Percentiles rank a stretch among this genome's conserved stretches.
Conservation (phyloP, 2,329 filamentous ascomycete genomes). For the Diaporthe eres region DNA sequence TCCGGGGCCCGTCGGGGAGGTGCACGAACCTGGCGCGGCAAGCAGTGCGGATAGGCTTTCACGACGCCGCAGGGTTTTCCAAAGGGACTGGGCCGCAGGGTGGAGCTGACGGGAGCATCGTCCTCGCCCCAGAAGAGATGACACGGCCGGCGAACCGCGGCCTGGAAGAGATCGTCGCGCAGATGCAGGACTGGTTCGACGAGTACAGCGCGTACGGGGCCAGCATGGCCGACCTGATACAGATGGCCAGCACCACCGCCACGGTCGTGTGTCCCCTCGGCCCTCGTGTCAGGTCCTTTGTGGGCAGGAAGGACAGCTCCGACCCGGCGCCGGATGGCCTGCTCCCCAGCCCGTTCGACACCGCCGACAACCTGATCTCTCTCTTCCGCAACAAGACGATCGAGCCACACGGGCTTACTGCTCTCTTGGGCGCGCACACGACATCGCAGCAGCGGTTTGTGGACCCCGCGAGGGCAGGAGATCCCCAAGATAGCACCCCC, state of each 20-base stretch:
- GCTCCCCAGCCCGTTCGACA: slow-evolving; percentile 58
- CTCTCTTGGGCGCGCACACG: slow-evolving; percentile 69
- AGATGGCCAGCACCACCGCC: slow-evolving; percentile 65
- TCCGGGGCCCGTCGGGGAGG: slow-evolving; percentile 54
- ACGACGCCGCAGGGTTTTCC: slow-evolving; percentile 50
- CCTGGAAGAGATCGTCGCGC: neutral
- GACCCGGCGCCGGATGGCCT: slow-evolving; percentile 56
- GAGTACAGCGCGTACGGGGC: slow-evolving; percentile 60
- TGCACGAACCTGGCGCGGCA: slow-evolving; percentile 60
- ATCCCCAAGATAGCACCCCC: slow-evolving; percentile 66
- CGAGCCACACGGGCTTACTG: slow-evolving; percentile 63
- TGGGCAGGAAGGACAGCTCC: slow-evolving; percentile 64
- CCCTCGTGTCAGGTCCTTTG: slow-evolving; percentile 64
- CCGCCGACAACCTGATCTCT: slow-evolving; percentile 61
- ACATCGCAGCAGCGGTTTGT: slow-evolving; percentile 63
- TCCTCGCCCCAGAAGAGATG: slow-evolving; percentile 20
- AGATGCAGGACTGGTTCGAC: slow-evolving; percentile 46
- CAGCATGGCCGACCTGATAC: slow-evolving; percentile 67
- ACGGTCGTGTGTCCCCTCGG: slow-evolving; percentile 61
- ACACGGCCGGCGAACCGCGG: slow-evolving; percentile 1
- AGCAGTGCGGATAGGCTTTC: slow-evolving; percentile 63
- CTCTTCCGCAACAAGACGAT: slow-evolving; percentile 69
- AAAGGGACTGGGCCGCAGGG: neutral
- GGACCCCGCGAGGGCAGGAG: slow-evolving; percentile 55
- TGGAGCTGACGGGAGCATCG: slow-evolving; percentile 17